Conservation (phyloP, 2,329 filamentous ascomycete genomes). For the Epichloe uncinata region DNA sequence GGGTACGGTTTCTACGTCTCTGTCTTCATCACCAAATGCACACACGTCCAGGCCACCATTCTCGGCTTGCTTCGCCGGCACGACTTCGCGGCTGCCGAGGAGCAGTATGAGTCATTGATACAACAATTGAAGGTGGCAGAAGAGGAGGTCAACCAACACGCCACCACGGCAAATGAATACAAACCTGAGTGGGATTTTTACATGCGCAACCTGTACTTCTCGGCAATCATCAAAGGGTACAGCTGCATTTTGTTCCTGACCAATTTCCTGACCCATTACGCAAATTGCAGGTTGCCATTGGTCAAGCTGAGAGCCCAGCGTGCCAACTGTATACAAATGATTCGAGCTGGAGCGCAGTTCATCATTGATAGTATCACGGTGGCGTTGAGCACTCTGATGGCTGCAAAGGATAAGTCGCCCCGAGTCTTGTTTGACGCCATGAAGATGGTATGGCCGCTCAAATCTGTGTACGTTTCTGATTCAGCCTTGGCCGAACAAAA, state of each 20-base stretch:
- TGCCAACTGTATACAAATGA: constrained; percentile 13
- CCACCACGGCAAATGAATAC: constrained; percentile 4
- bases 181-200: constrained; percentile 14
- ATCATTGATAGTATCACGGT: constrained; percentile 16
- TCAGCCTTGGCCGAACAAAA: constrained; percentile 17
- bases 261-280: constrained; percentile 23
- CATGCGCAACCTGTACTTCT: constrained; percentile 20
- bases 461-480: constrained; percentile 16
- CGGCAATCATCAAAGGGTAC: constrained; percentile 22
- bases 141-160: constrained; percentile 9
- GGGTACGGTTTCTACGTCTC: constrained; percentile 15
- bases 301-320: constrained; percentile 17
- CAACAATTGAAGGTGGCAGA: constrained; percentile 15
- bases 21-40: constrained; percentile 16
- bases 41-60: constrained; percentile 16
- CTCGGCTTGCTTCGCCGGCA: constrained; percentile 13
- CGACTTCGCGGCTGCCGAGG: constrained; percentile 16
- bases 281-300: constrained; percentile 11
- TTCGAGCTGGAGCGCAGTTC: constrained; percentile 15
- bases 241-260: constrained; percentile 18
- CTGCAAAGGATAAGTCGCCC: constrained; percentile 16
- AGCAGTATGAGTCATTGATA: constrained; percentile 15
- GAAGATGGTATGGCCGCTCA: constrained; percentile 26
- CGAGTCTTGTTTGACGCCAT: constrained; percentile 23
- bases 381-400: constrained; percentile 13